Conservation (phyloP, 257 asterid genomes). For the Solanum acaule region DNA sequence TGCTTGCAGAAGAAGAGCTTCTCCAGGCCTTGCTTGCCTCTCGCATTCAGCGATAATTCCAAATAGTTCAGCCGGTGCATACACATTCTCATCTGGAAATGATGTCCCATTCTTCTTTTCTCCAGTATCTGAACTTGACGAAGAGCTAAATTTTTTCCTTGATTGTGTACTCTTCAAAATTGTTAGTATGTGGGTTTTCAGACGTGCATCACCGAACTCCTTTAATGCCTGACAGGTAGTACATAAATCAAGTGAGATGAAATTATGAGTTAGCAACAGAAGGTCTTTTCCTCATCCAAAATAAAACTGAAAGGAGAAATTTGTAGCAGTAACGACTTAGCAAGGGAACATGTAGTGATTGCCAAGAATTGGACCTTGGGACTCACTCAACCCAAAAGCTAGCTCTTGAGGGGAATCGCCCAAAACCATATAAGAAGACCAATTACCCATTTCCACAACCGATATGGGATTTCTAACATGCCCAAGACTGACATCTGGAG, state of each 20-base stretch:
- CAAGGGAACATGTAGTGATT: conserved; percentile 2
- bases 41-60: conserved; percentile 93
- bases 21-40: conserved; percentile 76
- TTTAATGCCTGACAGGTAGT: conserved; percentile 59
- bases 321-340: background rate
- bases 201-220: conserved; percentile 76
- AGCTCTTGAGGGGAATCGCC: background rate
- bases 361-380: background rate
- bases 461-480: background rate
- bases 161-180: conserved; percentile 80
- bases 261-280: conserved; percentile 3
- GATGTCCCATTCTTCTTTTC: conserved; percentile 31
- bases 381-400: background rate
- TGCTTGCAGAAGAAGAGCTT: conserved; percentile 87
- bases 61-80: conserved; percentile 77
- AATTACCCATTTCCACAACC: background rate
- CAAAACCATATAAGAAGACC: background rate
- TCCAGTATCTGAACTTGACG: conserved; percentile 41
- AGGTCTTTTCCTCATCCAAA: background rate
- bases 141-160: conserved; percentile 39
- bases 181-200: conserved; percentile 77
- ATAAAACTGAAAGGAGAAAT: background rate
- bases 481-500: background rate
- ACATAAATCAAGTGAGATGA: conserved; percentile 6
- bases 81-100: conserved; percentile 39